These are phyloP conservation scores for Dactylonectria estremocensis DNA, from an alignment of 2,329 filamentous ascomycete genomes.

Conservation along the genomic window DNA sequence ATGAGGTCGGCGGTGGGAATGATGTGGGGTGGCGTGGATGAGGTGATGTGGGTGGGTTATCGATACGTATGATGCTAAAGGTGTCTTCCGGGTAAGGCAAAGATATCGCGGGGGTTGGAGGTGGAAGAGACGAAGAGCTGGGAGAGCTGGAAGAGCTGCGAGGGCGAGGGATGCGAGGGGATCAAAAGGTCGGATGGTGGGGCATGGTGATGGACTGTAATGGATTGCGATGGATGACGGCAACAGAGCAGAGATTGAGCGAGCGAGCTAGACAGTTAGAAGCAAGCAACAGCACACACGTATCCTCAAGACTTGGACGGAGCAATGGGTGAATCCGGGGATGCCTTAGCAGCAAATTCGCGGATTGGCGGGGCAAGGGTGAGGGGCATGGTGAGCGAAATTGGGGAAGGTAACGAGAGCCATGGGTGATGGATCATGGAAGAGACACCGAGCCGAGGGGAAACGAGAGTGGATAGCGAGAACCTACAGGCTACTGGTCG, in stretches of 20 bases:
- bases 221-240: background rate
- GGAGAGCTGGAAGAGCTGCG: background rate
- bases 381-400: conserved; percentile 1
- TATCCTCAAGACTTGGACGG: background rate
- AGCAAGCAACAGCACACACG: background rate
- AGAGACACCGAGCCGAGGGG: background rate
- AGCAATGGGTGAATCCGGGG: conserved; percentile 3
- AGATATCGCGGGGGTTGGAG: conserved; percentile 12
- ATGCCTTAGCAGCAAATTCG: background rate
- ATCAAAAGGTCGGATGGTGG: conserved; percentile 28
- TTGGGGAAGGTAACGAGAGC: background rate
- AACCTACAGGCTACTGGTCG: background rate
- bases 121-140: background rate
- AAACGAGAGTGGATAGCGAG: background rate
- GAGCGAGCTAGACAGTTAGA: background rate
- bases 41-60: conserved; percentile 5
- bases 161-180: background rate
- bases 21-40: conserved; percentile 2
- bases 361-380: conserved; percentile 2
- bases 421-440: background rate
- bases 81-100: background rate
- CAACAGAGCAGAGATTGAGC: background rate
- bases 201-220: conserved; percentile 12
- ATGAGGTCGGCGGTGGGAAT: background rate
- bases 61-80: background rate